Percentiles rank a stretch among this genome's conserved stretches.
Evolutionary conservation across 306 rosid species (phyloP).

Genomic region (barrel medic (Medicago truncatula)): MtrunA17r5.0-ANR NC_053049.1:37191501-37192000

Average conservation of each 20-base stretch:
- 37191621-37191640: conserved; percentile 95
- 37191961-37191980: conserved; percentile 87
- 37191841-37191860: conserved; percentile 95
- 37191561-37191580: conserved; percentile 84
- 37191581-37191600: conserved; percentile 79
- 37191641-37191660: conserved; percentile 88
- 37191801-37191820: conserved; percentile 92
- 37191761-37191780: conserved; percentile 94
- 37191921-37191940: conserved; percentile 82
- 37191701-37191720: conserved; percentile 66
- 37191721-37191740: conserved; percentile 67
- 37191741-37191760: conserved; percentile 77
- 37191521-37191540: conserved; percentile 86
- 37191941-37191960: conserved; percentile 70
- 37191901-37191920: conserved; percentile 80
- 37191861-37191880: conserved; percentile 87
- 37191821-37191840: conserved; percentile 98
- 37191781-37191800: conserved; percentile 85
- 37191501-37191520: conserved; percentile 85
- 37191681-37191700: conserved; percentile 70
- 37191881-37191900: conserved; percentile 81
- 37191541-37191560: conserved; percentile 83
- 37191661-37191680: conserved; percentile 88
- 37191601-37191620: conserved; percentile 91
- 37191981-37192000: conserved; percentile 81